These are phyloP conservation scores for Cerrena zonata DNA, from an alignment of 1,284 basidiomycete genomes.

Conservation along the genomic window DNA sequence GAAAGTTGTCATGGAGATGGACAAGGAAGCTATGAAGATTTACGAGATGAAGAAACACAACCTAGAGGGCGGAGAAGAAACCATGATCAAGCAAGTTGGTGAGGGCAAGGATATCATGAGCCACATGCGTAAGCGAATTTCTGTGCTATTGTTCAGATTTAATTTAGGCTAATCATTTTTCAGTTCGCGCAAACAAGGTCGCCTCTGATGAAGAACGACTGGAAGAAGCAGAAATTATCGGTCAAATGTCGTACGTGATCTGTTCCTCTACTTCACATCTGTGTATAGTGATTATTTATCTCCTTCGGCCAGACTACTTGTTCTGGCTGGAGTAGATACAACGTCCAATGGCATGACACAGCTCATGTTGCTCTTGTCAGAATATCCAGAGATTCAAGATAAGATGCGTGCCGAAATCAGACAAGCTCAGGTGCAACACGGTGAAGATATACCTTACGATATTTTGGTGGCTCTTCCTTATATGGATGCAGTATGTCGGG, in stretches of 20 bases:
- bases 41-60: slow-evolving; percentile 28
- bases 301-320: slow-evolving; percentile 4
- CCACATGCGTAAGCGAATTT: slow-evolving; percentile 29
- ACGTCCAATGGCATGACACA: slow-evolving; percentile 16
- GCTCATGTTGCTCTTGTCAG: slow-evolving; percentile 14
- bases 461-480: slow-evolving; percentile 18
- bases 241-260: slow-evolving; percentile 19
- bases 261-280: not conserved
- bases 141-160: not conserved
- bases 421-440: slow-evolving; percentile 4
- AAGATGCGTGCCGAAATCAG: slow-evolving; percentile 16
- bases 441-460: slow-evolving; percentile 15
- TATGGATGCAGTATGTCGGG: slow-evolving; percentile 20
- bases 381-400: slow-evolving; percentile 17
- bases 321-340: slow-evolving; percentile 18
- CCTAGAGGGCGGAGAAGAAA: slow-evolving; percentile 16
- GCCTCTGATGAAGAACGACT: slow-evolving; percentile 18
- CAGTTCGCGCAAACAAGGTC: slow-evolving; percentile 23
- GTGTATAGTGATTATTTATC: not conserved
- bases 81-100: slow-evolving; percentile 24
- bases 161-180: not conserved
- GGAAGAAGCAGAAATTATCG: slow-evolving; percentile 19
- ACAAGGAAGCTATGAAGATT: slow-evolving; percentile 20
- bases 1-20: not conserved
- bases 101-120: slow-evolving; percentile 42